Evolutionary conservation across 2,329 filamentous ascomycete genomes (phyloP), one percentile per base, ranked within the genome.

Genomic region (Blastomyces parvus): DNA sequence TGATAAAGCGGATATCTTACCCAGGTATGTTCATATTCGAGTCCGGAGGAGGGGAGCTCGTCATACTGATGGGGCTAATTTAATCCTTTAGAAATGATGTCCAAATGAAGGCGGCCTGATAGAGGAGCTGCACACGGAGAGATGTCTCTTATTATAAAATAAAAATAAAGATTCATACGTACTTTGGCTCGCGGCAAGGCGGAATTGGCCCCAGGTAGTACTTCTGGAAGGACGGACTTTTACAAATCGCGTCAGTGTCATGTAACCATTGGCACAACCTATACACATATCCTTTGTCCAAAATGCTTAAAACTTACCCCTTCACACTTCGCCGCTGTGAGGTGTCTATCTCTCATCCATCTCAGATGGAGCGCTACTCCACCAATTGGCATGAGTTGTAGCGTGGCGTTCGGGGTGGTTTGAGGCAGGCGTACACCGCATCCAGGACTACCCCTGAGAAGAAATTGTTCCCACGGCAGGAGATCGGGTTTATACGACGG

Each of bases 401-500:
- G 22, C 50, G 56, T 64, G 7, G 46, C 59, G 19, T 65, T 63
- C 7, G 55, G 55, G 3, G 62, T 40, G 6, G 48, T 48, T 7
- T 17, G 22, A 48, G 64, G 63, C 11, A 66, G 56, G 0, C 11
- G 36, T 44, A 67, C 53, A 5, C 64, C 64, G 46, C 55, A 53
- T 17, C 65, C 65, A 59, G 65, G 65, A 44, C 64, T 65, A 3
- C 59, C 64, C 36, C 62, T 63, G 22, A 66, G 61, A 30, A 67
- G 65, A 30, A 67, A 66, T 38, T 66, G 64, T 50, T 67, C 64
- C 66, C 66, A 67, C 8, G 62, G 61, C 22, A 60, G 53, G 13
- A 65, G 38, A 9, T 55, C 42, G 2, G 59, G 62, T 22, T 63
- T 62, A 40, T 25, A 65, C 19, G 64, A 30, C n/a, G 64, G 64